Conservation (phyloP, 495 filamentous ascomycete genomes). For the Aspergillus mulundensis region DNA sequence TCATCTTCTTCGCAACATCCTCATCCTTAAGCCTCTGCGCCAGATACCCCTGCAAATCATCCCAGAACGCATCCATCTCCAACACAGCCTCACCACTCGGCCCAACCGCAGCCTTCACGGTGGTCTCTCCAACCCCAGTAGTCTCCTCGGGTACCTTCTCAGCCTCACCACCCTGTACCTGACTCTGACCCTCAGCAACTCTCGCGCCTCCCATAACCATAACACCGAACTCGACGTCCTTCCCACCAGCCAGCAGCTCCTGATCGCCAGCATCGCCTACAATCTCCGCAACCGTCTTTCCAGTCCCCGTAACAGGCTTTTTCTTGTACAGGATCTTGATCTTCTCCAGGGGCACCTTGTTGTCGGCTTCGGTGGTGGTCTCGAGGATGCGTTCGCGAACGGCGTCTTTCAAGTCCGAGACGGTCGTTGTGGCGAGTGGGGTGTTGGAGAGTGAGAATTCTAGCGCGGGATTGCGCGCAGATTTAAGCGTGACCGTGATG, state of each 20-base stretch:
- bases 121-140: conserved; percentile 23
- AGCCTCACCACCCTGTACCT: conserved; percentile 25
- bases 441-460: conserved; percentile 56
- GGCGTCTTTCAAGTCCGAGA: conserved; percentile 67
- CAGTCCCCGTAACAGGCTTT: conserved; percentile 70
- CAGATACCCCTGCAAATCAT: conserved; percentile 77
- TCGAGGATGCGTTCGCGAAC: conserved; percentile 49
- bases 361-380: conserved; percentile 21
- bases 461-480: conserved; percentile 66
- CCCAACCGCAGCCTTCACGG: conserved; percentile 48
- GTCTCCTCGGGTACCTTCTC: conserved; percentile 16
- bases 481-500: conserved; percentile 62
- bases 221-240: conserved; percentile 65
- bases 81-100: conserved; percentile 57
- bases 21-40: conserved; percentile 72
- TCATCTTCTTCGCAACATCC: conserved; percentile 58
- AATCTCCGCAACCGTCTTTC: conserved; percentile 51
- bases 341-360: conserved; percentile 53
- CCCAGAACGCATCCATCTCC: conserved; percentile 76
- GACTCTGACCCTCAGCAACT: conserved; percentile 25
- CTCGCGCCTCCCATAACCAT: conserved; percentile 75
- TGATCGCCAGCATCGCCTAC: conserved; percentile 42
- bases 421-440: conserved; percentile 58
- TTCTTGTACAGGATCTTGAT: conserved; percentile 78
- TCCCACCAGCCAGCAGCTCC: conserved; percentile 32